Evolutionary conservation across 2,329 filamentous ascomycete genomes (phyloP), one percentile per base, ranked within the genome.

Genomic region (Aspergillus ruber): DNA sequence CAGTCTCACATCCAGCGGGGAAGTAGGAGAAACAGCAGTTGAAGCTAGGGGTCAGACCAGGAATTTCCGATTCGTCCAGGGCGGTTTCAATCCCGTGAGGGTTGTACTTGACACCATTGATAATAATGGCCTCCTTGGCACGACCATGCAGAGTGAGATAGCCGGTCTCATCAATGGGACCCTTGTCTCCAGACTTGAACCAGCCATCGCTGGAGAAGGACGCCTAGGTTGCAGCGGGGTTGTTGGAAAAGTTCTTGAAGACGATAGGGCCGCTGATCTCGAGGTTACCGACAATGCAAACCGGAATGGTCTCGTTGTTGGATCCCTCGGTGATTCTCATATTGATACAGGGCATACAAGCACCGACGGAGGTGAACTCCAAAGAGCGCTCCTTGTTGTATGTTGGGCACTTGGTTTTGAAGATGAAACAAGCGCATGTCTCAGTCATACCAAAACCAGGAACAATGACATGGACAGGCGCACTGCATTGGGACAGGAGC

Each of bases 351-450:
- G 51, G 49, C 35, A 60, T 56, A 32, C 58, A 59, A n/a, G 35
- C 38, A 2, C 60, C 60, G 2, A 56, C 36, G 0, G 51, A 55
- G 15, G 46, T 52, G 49, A 53, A 57, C 44, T 49, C 51, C 8
- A 36, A n/a, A 4, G 6, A 46, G 42, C 56, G 46, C 0, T 50
- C 42, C 0, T 68, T 17, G 45, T 78, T 75, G 45, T 69, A 70
- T 0, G 43, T 33, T 0, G 76, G 76, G 44, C 69, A 76, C 0
- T 64, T 44, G 0, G 52, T 29, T 25, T 69, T 72, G 61, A 65
- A 78, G 17, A 78, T 76, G 3, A 63, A 52, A 0, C 76, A 76
- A 0, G 74, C 76, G 51, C 75, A 79, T 0, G 75, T 79, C 60
- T 80, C 77, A 0, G 75, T 79, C 74, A 60, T 55, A 9, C 57